These are phyloP conservation scores for Fraxinus cuspidata DNA, from an alignment of 257 asterid genomes.

Conservation along the genomic window DNA sequence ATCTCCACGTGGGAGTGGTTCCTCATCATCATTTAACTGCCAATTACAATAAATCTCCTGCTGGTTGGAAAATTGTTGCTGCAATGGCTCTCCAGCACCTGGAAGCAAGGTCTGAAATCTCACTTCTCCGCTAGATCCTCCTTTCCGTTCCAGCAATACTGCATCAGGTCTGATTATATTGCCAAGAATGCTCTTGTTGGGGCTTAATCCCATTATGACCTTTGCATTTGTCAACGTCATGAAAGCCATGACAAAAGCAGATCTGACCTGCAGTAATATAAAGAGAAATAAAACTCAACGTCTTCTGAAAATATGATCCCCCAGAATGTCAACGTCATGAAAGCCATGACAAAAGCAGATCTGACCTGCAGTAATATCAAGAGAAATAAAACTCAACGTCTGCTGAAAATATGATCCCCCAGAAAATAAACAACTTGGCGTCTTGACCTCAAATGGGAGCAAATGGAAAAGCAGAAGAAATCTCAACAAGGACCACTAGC, in stretches of 20 bases:
- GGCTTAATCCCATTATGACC: conserved; percentile 59
- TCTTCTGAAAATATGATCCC: background rate
- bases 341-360: conserved; percentile 81
- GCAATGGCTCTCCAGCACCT: conserved; percentile 53
- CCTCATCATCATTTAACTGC: conserved; percentile 65
- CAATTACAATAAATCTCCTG: conserved; percentile 75
- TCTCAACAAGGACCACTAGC: background rate
- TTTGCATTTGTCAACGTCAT: conserved; percentile 61
- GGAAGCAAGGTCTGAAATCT: conserved; percentile 55
- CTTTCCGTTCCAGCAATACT: conserved; percentile 77
- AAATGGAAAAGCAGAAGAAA: background rate
- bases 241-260: conserved; percentile 91
- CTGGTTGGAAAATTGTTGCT: conserved; percentile 37
- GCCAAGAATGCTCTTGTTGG: conserved; percentile 78
- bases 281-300: background rate
- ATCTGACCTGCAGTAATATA: conserved; percentile 61
- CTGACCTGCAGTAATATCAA: conserved; percentile 54
- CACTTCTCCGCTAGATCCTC: conserved; percentile 60
- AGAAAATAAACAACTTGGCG: background rate
- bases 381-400: background rate
- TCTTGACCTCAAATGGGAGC: background rate
- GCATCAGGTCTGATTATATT: conserved; percentile 83
- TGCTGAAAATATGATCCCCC: background rate
- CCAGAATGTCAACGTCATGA: too few relatives aligned
- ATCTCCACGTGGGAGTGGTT: conserved; percentile 64